A percentile compares a stretch with the other conserved stretches of the same genome.
Conservation (phyloP, 805 yeast genomes). For the Brettanomyces anomalus region DNA sequence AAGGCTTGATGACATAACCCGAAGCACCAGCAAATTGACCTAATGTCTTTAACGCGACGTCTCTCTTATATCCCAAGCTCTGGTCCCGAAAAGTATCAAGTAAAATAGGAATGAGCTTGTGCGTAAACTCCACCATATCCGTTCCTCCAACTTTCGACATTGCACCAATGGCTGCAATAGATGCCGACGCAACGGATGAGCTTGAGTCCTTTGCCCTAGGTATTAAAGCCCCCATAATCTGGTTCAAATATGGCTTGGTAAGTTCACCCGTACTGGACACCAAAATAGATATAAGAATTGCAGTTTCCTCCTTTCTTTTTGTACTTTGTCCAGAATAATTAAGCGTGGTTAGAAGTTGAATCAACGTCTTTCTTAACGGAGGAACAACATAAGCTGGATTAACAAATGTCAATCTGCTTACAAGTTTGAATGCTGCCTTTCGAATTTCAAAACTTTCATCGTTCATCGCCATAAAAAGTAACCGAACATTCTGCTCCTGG, state of each 20-base stretch:
- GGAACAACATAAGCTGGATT: slow-evolving; percentile 97
- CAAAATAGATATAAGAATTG: slow-evolving; percentile 60
- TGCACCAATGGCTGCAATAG: slow-evolving; percentile 83
- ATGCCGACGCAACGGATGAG: slow-evolving; percentile 78
- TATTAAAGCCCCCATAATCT: slow-evolving; percentile 76
- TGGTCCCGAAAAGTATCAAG: slow-evolving; percentile 88
- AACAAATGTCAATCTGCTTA: slow-evolving; percentile 76
- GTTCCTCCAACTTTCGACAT: slow-evolving; percentile 83
- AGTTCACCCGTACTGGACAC: slow-evolving; percentile 72
- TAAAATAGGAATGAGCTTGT: slow-evolving; percentile 77
- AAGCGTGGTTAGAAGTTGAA: slow-evolving; percentile 76
- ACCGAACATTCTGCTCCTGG: slow-evolving; percentile 82
- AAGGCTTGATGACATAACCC: slow-evolving; percentile 92
- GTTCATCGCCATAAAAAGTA: slow-evolving; percentile 80
- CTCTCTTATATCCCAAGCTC: slow-evolving; percentile 77
- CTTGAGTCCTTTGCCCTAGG: slow-evolving; percentile 67
- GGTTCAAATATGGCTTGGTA: slow-evolving; percentile 85
- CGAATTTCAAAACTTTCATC: slow-evolving; percentile 85
- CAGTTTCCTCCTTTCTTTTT: slow-evolving; percentile 79
- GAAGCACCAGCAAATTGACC: slow-evolving; percentile 87
- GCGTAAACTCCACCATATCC: slow-evolving; percentile 62
- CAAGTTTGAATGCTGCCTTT: slow-evolving; percentile 63
- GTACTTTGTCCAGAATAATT: slow-evolving; percentile 70
- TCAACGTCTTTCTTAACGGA: slow-evolving; percentile 73
- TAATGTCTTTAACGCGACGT: slow-evolving; percentile 78